These are phyloP conservation scores for Onygenales sp. DNA, from an alignment of 2,329 filamentous ascomycete species.

Conservation along the genomic window DNA sequence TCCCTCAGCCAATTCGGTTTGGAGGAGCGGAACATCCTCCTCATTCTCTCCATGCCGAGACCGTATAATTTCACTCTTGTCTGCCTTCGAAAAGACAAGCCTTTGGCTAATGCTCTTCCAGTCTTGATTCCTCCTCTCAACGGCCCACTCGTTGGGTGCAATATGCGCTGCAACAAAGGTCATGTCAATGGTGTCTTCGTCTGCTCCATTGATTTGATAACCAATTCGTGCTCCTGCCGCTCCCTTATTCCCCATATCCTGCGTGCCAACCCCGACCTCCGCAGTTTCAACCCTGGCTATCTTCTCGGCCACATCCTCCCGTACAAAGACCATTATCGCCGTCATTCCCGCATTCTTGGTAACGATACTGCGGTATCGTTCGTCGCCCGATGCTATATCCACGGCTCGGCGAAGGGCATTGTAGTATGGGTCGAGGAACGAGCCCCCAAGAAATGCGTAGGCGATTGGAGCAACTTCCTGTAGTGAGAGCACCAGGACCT, in stretches of 20 bases:
- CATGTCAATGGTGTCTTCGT: slow-evolving; percentile 49
- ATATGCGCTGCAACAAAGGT: slow-evolving; percentile 86
- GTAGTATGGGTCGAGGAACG: slow-evolving; percentile 68
- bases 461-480: slow-evolving; percentile 85
- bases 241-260: slow-evolving; percentile 92
- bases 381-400: slow-evolving; percentile 47
- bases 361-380: slow-evolving; percentile 59
- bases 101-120: slow-evolving; percentile 77
- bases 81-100: slow-evolving; percentile 56
- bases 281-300: slow-evolving; percentile 64
- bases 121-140: slow-evolving; percentile 69
- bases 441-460: slow-evolving; percentile 75
- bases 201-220: slow-evolving; percentile 36
- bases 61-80: slow-evolving; percentile 34
- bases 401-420: slow-evolving; percentile 61
- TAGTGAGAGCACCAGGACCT: slow-evolving; percentile 58
- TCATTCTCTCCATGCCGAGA: slow-evolving; percentile 17
- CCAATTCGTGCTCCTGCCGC: slow-evolving; percentile 69
- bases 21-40: slow-evolving; percentile 22
- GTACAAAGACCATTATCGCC: slow-evolving; percentile 74
- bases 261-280: slow-evolving; percentile 73
- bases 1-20: slow-evolving; percentile 20
- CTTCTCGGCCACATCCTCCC: slow-evolving; percentile 46
- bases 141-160: slow-evolving; percentile 74
- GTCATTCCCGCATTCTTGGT: slow-evolving; percentile 80